phyloP scores from a whole-genome alignment of 1,284 basidiomycete species.

The Sporisorium scitamineum region DNA sequence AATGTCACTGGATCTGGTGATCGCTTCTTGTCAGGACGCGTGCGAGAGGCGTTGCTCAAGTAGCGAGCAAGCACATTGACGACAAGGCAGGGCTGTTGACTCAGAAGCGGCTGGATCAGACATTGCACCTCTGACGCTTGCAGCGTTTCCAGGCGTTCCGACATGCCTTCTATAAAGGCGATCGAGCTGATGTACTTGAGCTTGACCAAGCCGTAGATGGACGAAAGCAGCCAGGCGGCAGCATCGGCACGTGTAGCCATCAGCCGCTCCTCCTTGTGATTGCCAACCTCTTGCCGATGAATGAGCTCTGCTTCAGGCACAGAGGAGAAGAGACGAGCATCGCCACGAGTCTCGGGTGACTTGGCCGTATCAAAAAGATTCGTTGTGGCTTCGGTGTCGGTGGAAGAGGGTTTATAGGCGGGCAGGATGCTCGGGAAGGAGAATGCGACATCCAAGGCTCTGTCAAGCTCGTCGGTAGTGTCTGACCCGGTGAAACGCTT shows the following conservation, averaged over 20 bases:
- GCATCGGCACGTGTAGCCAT: constrained; percentile 30
- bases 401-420: constrained; percentile 11
- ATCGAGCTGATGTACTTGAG: constrained; percentile 13
- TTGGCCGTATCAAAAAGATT: constrained; percentile 17
- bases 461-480: constrained; percentile 25
- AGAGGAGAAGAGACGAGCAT: constrained; percentile 21
- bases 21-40: constrained; percentile 18
- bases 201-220: constrained; percentile 23
- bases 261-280: constrained; percentile 10
- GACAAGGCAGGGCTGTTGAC: constrained; percentile 10
- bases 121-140: constrained; percentile 11
- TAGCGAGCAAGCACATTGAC: constrained; percentile 18
- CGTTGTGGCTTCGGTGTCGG: background rate
- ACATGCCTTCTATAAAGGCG: constrained; percentile 27
- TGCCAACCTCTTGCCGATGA: constrained; percentile 23
- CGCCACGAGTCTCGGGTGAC: constrained; percentile 8
- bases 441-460: constrained; percentile 40
- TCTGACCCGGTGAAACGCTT: background rate
- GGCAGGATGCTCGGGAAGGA: constrained; percentile 36
- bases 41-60: constrained; percentile 11
- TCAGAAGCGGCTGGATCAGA: constrained; percentile 27
- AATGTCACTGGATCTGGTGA: background rate
- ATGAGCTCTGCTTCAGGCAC: constrained; percentile 32
- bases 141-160: constrained; percentile 30
- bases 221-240: constrained; percentile 26